Evolutionary conservation across 805 yeast species (phyloP).

Genomic region (Wickerhamiella shivajii): DNA sequence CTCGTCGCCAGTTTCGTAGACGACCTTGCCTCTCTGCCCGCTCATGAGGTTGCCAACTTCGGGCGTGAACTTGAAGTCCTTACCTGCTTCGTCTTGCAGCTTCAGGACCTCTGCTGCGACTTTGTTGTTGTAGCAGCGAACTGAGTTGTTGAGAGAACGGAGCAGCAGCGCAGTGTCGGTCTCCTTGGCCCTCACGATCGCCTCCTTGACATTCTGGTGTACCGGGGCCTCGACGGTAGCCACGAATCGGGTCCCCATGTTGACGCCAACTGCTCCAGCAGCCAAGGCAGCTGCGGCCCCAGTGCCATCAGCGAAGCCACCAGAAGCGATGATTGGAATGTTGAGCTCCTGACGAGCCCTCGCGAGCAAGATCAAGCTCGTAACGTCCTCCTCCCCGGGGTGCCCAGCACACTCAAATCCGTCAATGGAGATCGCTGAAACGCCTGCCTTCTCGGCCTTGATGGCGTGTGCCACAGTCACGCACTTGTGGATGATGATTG

Average conservation of each 20-base stretch:
- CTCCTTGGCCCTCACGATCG: constrained; percentile 18
- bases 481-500: constrained; percentile 22
- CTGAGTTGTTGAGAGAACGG: constrained; percentile 21
- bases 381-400: constrained; percentile 25
- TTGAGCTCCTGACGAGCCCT: constrained; percentile 19
- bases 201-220: constrained; percentile 16
- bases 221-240: constrained; percentile 23
- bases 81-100: constrained; percentile 15
- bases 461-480: constrained; percentile 21
- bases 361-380: constrained; percentile 19
- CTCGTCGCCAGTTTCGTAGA: constrained; percentile 21
- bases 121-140: constrained; percentile 18
- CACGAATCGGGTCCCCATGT: constrained; percentile 25
- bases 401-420: constrained; percentile 27
- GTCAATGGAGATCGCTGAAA: constrained; percentile 23
- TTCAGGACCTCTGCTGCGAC: constrained; percentile 20
- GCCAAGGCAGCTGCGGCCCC: constrained; percentile 24
- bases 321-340: constrained; percentile 23
- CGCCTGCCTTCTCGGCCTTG: constrained; percentile 22
- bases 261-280: constrained; percentile 21
- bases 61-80: constrained; percentile 13
- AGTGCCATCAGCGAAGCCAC: constrained; percentile 25
- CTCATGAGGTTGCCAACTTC: constrained; percentile 20
- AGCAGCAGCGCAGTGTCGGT: constrained; percentile 21
- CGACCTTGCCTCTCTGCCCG: constrained; percentile 21